These are phyloP conservation scores for Darksidea phi DNA, from an alignment of 495 filamentous ascomycete species.

Conservation along the genomic window DNA sequence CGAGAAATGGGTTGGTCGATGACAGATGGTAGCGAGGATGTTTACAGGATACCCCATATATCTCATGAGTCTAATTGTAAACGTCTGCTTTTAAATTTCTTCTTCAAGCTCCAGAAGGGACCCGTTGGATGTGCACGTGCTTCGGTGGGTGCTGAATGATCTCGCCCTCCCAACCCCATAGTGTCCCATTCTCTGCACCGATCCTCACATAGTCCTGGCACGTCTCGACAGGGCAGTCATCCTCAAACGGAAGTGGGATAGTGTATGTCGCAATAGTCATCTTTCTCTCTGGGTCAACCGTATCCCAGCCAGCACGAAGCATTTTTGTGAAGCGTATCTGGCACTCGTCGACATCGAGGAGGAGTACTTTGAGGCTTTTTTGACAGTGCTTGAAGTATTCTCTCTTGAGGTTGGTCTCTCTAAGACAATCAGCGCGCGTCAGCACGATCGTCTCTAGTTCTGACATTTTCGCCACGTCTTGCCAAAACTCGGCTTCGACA, in stretches of 20 bases:
- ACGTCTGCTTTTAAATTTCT: background rate
- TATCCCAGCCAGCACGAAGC: slow-evolving; percentile 3
- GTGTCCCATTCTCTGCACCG: slow-evolving; percentile 13
- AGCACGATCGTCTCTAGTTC: slow-evolving; percentile 42
- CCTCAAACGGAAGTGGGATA: background rate
- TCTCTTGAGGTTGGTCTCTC: slow-evolving; percentile 20
- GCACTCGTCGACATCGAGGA: slow-evolving; percentile 14
- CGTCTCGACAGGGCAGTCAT: background rate
- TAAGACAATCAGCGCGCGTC: slow-evolving; percentile 39
- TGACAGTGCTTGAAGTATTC: slow-evolving; percentile 4
- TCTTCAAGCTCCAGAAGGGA: background rate
- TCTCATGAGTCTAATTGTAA: no score
- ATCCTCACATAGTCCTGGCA: slow-evolving; percentile 16
- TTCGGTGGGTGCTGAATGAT: slow-evolving; percentile 9
- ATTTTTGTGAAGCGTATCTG: slow-evolving; percentile 12
- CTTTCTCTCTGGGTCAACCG: slow-evolving; percentile 8
- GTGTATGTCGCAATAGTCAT: slow-evolving; percentile 18
- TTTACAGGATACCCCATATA: no score
- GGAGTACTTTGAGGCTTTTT: slow-evolving; percentile 14
- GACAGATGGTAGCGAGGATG: no score
- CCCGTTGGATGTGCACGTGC: background rate
- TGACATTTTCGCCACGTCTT: slow-evolving; percentile 34
- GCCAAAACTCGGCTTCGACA: slow-evolving; percentile 37
- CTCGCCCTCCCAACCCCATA: slow-evolving; percentile 18
- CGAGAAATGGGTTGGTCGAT: no score